A percentile compares a stretch with the other conserved stretches of the same genome.
These are phyloP conservation scores for Fusarium scirpi DNA, from an alignment of 2,329 filamentous ascomycete species.

Conservation along the genomic window DNA sequence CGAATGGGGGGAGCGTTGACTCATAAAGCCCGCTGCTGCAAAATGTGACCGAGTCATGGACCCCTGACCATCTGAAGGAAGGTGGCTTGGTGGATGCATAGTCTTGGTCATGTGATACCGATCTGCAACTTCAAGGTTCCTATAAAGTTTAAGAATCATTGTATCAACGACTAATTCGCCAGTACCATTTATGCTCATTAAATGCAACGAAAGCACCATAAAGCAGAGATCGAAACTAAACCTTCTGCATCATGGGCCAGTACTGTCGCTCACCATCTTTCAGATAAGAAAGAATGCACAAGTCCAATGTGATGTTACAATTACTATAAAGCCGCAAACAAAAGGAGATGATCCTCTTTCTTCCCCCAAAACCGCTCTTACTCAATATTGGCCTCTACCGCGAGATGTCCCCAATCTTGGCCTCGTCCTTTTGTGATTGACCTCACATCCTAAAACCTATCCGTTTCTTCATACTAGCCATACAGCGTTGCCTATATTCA, in stretches of 20 bases:
- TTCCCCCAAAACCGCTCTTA: conserved; percentile 6
- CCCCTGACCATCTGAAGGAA: background rate
- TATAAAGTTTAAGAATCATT: background rate
- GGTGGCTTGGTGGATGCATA: background rate
- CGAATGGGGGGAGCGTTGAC: conserved; percentile 43
- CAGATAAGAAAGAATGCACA: background rate
- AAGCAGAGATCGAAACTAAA: rapidly evolving
- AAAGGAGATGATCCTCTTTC: conserved; percentile 9
- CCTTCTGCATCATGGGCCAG: background rate
- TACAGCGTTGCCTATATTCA: conserved; percentile 25
- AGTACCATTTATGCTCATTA: background rate
- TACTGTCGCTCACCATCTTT: background rate
- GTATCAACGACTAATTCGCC: background rate
- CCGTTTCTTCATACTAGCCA: conserved; percentile 10
- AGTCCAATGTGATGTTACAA: conserved; percentile 29
- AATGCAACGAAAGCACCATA: background rate
- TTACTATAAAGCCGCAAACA: conserved; percentile 25
- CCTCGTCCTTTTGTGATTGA: conserved; percentile 9
- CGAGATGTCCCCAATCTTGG: conserved; percentile 15
- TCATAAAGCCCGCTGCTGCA: conserved; percentile 42
- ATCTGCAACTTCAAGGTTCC: background rate
- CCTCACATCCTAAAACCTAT: conserved; percentile 11
- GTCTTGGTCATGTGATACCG: background rate
- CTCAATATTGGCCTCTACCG: conserved; percentile 1
- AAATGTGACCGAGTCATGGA: conserved; percentile 44